Percentiles rank a stretch among this genome's conserved stretches.
Evolutionary conservation across 139 green algal species (phyloP).

Genomic region (Picochlorum sp.): DNA sequence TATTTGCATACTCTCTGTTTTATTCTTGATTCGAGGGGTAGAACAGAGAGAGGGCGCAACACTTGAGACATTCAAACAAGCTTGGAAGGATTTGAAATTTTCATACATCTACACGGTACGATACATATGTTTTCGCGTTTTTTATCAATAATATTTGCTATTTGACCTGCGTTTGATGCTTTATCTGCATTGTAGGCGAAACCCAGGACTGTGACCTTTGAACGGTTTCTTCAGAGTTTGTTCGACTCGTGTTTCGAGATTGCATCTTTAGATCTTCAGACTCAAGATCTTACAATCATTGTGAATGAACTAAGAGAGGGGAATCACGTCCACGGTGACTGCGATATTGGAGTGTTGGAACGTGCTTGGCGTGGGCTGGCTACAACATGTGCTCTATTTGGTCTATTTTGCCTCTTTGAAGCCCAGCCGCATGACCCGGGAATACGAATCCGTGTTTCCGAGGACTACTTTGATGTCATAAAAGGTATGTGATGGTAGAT

Average conservation of each 20-base stretch:
- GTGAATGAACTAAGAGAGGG: too few relatives aligned
- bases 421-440: constrained; percentile 11
- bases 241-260: too few relatives aligned
- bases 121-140: not conserved
- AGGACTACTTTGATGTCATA: constrained; percentile 2
- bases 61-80: constrained; percentile 16
- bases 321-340: too few relatives aligned
- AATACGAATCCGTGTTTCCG: constrained; percentile 12
- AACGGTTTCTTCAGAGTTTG: too few relatives aligned
- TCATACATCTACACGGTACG: constrained; percentile 22
- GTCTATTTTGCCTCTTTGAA: constrained; percentile 22
- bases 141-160: too few relatives aligned
- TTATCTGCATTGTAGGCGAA: too few relatives aligned
- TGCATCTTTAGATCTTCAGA: too few relatives aligned
- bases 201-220: too few relatives aligned
- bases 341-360: too few relatives aligned
- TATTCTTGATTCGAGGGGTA: not conserved
- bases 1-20: not conserved
- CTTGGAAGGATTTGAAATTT: constrained; percentile 18
- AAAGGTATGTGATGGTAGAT: not conserved
- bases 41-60: not conserved
- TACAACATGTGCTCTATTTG: not conserved
- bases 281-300: too few relatives aligned
- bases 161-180: too few relatives aligned
- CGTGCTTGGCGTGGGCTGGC: not conserved